These are phyloP conservation scores for Ustilago nuda DNA, from an alignment of 1,284 basidiomycete genomes.

Conservation along the genomic window DNA sequence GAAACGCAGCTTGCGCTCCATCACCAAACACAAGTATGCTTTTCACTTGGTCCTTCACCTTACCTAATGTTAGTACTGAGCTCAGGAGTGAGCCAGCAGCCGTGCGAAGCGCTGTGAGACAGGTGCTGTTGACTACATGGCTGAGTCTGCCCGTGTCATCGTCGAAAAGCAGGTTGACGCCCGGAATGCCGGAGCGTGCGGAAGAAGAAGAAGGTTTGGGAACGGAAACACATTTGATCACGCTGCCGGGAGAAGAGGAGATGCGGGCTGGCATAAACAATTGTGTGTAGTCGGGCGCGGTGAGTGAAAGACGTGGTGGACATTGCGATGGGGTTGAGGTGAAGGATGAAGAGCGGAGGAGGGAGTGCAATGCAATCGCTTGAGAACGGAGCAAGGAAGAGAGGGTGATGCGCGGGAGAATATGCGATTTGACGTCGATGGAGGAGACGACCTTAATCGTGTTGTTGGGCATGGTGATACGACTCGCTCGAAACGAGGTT, in stretches of 20 bases:
- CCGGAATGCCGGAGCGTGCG: constrained; percentile 11
- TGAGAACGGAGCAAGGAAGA: constrained; percentile 17
- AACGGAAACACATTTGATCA: constrained; percentile 34
- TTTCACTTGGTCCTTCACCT: neutral
- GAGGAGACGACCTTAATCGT: constrained; percentile 4
- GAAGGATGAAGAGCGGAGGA: neutral
- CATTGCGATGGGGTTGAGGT: constrained; percentile 12
- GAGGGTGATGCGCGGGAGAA: neutral
- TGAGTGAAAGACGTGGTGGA: constrained; percentile 12
- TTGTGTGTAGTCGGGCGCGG: constrained; percentile 22
- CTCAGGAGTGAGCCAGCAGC: constrained; percentile 27
- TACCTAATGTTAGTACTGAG: constrained; percentile 10
- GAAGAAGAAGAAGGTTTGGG: neutral
- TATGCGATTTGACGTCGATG: neutral
- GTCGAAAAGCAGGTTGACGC: constrained; percentile 23
- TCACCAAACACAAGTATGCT: constrained; percentile 26
- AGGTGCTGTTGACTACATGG: constrained; percentile 22
- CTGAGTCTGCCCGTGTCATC: constrained; percentile 6
- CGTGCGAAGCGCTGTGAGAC: constrained; percentile 24
- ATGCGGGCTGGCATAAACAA: constrained; percentile 41
- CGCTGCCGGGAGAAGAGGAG: neutral
- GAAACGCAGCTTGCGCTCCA: constrained; percentile 25
- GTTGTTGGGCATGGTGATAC: neutral
- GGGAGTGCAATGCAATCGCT: constrained; percentile 15
- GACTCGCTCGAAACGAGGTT: neutral